Evolutionary conservation across 306 rosid genomes (phyloP).

Genomic region (Heteromeles arbutifolia): DNA sequence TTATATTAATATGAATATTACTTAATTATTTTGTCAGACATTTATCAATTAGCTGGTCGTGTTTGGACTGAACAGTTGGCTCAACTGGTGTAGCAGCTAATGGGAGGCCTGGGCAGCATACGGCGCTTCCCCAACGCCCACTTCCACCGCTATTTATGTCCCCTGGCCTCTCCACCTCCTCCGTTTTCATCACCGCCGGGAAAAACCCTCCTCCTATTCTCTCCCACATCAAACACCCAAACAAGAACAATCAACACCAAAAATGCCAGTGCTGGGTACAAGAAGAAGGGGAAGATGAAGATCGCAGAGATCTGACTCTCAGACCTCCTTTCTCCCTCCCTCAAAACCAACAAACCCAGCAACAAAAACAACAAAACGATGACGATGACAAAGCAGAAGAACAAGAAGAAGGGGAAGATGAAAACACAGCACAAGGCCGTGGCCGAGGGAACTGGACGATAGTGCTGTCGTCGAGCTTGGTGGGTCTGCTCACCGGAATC

Average conservation of each 20-base stretch:
- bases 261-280: background rate
- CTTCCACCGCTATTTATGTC: constrained; percentile 4
- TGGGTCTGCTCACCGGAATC: constrained; percentile 87
- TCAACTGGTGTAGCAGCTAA: constrained; percentile 11
- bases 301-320: background rate
- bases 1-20: too few species aligned
- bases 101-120: constrained; percentile 40
- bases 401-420: constrained; percentile 20
- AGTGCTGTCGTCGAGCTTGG: constrained; percentile 61
- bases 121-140: constrained; percentile 24
- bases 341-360: constrained; percentile 14
- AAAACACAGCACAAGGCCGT: constrained; percentile 9
- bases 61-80: background rate
- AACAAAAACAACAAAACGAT: background rate
- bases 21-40: background rate
- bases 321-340: constrained; percentile 24
- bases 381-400: constrained; percentile 15
- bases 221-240: constrained; percentile 2
- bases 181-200: constrained; percentile 4
- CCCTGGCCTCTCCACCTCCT: constrained; percentile 21
- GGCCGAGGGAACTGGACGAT: constrained; percentile 38
- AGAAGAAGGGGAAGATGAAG: too few species aligned
- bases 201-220: background rate
- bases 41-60: constrained; percentile 2
- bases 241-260: background rate